Evolutionary conservation across 441 rosid genomes (phyloP), one percentile per base, ranked within the genome.

Genomic region (Cnidoscolus chayamansa): DNA sequence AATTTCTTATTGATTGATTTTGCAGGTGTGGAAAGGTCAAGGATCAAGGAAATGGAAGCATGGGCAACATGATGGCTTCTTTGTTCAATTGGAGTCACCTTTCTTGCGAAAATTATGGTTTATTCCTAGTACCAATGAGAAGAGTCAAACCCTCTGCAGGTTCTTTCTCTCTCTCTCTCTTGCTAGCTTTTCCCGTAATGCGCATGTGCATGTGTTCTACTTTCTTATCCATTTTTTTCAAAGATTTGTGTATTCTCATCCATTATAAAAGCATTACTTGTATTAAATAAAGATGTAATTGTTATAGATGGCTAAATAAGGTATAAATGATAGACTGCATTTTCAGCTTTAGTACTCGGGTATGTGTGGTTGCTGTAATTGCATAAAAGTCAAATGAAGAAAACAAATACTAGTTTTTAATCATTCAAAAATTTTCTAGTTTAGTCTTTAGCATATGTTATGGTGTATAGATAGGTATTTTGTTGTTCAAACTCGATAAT

Each of bases 21-120:
- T 74, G 65, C 79, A 94, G 98, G 97, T 94, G 58, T 94, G 98
- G 98, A 92, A 89, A 88, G 98, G 98, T 76, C 93, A 88, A 84
- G 98, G 98, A 67, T 89, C 96, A 63, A 90, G 98, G 84, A 94
- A 90, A 83, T 94, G 98, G 98, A 94, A 77, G 77, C 95, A 89
- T 30, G 97, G 97, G 69, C 93, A 82, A 72, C 86, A 84, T 59
- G 97, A 94, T 80, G 98, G 98, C 65, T 90, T 94, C 81, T 94
- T 92, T 81, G 84, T 94, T 80, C 98, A 94, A 76, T 92, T 86
- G 73, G 98, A 94, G 76, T 86, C 90, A 32, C 91, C 94, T 20
- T 68, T 67, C 56, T 35, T 86, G 69, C 86, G 95, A 72, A 87
- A 90, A 76, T 79, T 92, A 64, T 94, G 97, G 95, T 94, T 94